Evolutionary conservation across 257 asterid species (phyloP).

Genomic region (Solanum stenotomum): DNA sequence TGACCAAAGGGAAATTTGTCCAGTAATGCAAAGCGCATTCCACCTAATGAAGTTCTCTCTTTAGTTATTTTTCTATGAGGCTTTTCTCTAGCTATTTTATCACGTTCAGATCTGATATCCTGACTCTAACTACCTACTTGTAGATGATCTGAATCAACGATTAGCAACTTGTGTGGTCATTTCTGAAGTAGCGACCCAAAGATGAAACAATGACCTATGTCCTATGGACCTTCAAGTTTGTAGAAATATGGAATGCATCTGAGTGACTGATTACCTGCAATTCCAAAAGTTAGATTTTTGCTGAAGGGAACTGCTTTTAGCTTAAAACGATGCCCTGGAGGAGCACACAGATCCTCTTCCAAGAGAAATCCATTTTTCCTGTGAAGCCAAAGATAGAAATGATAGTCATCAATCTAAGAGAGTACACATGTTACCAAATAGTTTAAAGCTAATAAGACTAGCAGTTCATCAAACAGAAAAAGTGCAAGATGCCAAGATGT

Average conservation of each 20-base stretch:
- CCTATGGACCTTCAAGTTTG: not conserved
- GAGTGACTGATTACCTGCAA: constrained; percentile 43
- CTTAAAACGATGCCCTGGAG: constrained; percentile 71
- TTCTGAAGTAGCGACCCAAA: not conserved
- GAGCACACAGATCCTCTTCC: constrained; percentile 79
- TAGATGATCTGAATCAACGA: not conserved
- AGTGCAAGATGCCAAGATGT: not conserved
- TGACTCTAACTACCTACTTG: not conserved
- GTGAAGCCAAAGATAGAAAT: constrained; percentile 10
- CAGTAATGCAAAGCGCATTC: not conserved
- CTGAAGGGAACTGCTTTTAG: constrained; percentile 97
- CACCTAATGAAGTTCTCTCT: not conserved
- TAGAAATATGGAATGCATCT: not conserved
- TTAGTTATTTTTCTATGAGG: not conserved
- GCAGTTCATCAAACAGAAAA: not conserved
- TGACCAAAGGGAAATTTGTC: not conserved
- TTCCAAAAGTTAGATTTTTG: constrained; percentile 78
- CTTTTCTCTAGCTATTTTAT: not conserved
- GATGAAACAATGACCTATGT: not conserved
- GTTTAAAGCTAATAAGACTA: not conserved
- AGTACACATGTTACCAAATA: not conserved
- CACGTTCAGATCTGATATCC: not conserved
- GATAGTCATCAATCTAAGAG: not conserved
- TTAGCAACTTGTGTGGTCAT: not conserved
- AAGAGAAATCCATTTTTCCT: constrained; percentile 87